Evolutionary conservation across 2,329 filamentous ascomycete species (phyloP).

Genomic region (Sclerotinia spermophila): DNA sequence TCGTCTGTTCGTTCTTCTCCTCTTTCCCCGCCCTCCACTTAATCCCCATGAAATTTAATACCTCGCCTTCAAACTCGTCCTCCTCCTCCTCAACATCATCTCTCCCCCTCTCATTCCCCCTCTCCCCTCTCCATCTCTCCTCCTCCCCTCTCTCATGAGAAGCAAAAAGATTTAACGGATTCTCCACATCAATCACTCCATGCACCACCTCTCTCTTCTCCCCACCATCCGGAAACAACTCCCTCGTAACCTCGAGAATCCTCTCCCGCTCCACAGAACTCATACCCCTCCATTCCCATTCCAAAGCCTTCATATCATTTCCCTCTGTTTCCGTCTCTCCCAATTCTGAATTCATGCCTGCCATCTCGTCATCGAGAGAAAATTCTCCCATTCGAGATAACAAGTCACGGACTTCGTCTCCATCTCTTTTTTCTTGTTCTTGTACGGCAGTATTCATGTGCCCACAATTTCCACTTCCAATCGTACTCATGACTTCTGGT

Average conservation of each 20-base stretch:
- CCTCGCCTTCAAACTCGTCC: background rate
- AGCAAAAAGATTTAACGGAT: background rate
- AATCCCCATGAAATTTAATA: background rate
- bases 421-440: conserved; percentile 38
- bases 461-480: background rate
- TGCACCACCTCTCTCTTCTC: too few relatives aligned
- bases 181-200: background rate
- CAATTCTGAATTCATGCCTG: background rate
- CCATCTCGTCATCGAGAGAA: background rate
- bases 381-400: conserved; percentile 27
- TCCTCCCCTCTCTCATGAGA: background rate
- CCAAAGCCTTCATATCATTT: background rate
- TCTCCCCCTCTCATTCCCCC: too few relatives aligned
- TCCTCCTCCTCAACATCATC: background rate
- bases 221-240: conserved; percentile 9
- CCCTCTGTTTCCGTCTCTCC: background rate
- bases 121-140: background rate
- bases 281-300: background rate
- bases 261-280: background rate
- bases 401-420: conserved; percentile 42
- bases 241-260: background rate
- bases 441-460: background rate
- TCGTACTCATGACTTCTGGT: too few relatives aligned
- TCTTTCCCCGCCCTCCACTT: background rate
- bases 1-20: background rate